A percentile compares a stretch with the other conserved stretches of the same genome.
These are phyloP conservation scores for Puccinia polysora DNA, from an alignment of 1,284 basidiomycete species.

Conservation along the genomic window DNA sequence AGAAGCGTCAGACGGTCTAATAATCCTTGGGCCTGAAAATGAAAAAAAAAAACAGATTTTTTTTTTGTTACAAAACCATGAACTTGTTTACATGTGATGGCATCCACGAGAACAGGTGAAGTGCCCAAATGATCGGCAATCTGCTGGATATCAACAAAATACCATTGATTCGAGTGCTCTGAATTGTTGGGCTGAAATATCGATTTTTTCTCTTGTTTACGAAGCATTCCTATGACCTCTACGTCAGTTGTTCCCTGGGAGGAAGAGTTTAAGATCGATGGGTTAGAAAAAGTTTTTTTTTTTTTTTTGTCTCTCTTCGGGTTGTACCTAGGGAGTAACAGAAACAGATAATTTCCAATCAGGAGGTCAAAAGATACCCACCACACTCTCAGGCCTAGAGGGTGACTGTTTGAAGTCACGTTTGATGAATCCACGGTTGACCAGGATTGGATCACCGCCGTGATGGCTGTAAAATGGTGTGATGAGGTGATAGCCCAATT, in stretches of 20 bases:
- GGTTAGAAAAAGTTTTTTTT: neutral
- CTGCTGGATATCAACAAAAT: conserved; percentile 76
- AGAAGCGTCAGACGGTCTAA: conserved; percentile 34
- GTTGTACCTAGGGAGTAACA: no score
- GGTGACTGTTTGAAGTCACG: conserved; percentile 57
- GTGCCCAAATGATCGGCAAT: conserved; percentile 67
- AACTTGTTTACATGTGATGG: conserved; percentile 65
- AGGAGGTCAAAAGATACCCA: no score
- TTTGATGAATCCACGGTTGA: conserved; percentile 85
- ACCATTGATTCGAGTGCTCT: conserved; percentile 77
- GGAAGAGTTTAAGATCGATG: neutral
- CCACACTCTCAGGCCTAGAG: conserved; percentile 50
- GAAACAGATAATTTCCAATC: no score
- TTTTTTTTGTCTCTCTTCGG: neutral
- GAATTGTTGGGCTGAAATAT: conserved; percentile 83
- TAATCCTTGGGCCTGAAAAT: conserved; percentile 45
- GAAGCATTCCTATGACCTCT: conserved; percentile 63
- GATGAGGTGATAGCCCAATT: conserved; percentile 77
- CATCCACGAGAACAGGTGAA: conserved; percentile 81
- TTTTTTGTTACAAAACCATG: neutral
- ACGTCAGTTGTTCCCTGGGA: conserved; percentile 46
- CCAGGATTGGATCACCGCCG: conserved; percentile 63
- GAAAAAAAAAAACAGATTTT: conserved; percentile 7
- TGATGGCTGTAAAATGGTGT: conserved; percentile 70
- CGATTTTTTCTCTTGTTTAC: conserved; percentile 60